Percentiles rank a stretch among this genome's conserved stretches.
These are phyloP conservation scores for Candida pini DNA, from an alignment of 805 yeast species.

Conservation along the genomic window DNA sequence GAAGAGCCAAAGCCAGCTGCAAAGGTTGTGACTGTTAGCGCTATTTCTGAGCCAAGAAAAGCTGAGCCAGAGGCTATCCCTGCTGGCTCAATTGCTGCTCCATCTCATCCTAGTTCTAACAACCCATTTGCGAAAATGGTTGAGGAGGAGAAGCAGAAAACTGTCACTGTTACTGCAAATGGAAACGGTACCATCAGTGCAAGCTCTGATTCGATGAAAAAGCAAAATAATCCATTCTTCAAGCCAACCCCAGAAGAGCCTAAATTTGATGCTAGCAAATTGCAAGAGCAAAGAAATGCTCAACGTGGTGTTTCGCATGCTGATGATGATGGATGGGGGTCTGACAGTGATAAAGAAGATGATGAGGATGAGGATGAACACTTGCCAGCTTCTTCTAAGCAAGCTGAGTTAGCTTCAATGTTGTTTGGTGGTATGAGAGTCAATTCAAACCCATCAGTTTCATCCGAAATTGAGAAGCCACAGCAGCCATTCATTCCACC, in stretches of 20 bases:
- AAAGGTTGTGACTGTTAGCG: conserved; percentile 5
- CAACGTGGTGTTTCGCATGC: conserved; percentile 51
- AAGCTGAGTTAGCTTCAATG: conserved; percentile 50
- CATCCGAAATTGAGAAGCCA: conserved; percentile 4
- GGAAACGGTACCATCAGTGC: neutral
- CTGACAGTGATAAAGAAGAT: conserved; percentile 36
- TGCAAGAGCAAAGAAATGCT: conserved; percentile 66
- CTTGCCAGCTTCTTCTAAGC: conserved; percentile 42
- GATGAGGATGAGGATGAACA: conserved; percentile 42
- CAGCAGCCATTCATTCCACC: conserved; percentile 11
- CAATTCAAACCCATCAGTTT: conserved; percentile 12
- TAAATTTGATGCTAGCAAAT: conserved; percentile 47
- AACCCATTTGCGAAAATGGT: conserved; percentile 46
- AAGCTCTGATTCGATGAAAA: conserved; percentile 2
- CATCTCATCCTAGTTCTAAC: conserved; percentile 26
- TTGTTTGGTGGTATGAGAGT: conserved; percentile 49
- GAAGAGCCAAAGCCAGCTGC: conserved; percentile 6
- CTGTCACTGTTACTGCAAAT: conserved; percentile 4
- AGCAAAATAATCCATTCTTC: conserved; percentile 53
- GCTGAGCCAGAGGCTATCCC: conserved; percentile 5
- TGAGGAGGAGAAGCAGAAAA: conserved; percentile 9
- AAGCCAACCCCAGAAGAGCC: conserved; percentile 35
- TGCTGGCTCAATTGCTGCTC: conserved; percentile 7
- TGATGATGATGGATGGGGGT: conserved; percentile 36
- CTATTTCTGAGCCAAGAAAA: conserved; percentile 4